Evolutionary conservation across 164 flowering plant genomes (phyloP).

Genomic region (Tetrastigma voinierianum): DNA sequence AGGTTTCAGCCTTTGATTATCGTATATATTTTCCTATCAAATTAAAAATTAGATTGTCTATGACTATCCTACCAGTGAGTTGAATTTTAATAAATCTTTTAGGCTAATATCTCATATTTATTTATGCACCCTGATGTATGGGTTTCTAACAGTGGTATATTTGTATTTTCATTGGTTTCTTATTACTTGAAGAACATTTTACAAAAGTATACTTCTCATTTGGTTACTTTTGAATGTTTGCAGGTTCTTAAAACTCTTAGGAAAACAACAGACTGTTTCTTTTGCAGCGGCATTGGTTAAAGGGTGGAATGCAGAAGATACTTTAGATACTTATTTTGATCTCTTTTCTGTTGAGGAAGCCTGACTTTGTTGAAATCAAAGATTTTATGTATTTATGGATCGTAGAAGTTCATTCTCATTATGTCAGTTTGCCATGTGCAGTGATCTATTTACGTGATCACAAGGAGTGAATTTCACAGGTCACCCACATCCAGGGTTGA

Average conservation of each 20-base stretch:
- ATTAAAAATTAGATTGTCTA: too few species aligned
- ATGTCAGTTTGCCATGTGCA: neutral
- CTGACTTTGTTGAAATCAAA: conserved; percentile 95
- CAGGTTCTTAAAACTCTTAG: conserved; percentile 87
- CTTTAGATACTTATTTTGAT: conserved; percentile 78
- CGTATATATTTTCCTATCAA: too few species aligned
- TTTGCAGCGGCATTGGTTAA: conserved; percentile 94
- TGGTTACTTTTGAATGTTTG: conserved; percentile 3
- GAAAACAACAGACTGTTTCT: conserved; percentile 82
- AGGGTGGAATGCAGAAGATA: conserved; percentile 97
- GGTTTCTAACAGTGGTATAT: too few species aligned
- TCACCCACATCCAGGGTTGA: conserved; percentile 92
- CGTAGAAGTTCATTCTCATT: conserved; percentile 59
- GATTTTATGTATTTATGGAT: conserved; percentile 98
- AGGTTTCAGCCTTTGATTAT: too few species aligned
- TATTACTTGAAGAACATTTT: too few species aligned
- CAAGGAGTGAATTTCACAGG: conserved; percentile 35
- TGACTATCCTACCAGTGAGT: too few species aligned
- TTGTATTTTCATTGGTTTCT: too few species aligned
- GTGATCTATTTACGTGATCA: neutral
- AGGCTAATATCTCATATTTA: too few species aligned
- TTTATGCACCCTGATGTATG: too few species aligned
- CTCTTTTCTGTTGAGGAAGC: conserved; percentile 78
- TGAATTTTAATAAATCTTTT: too few species aligned
- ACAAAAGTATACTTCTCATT: too few species aligned